A percentile compares a stretch with the other conserved stretches of the same genome.
phyloP scores from a whole-genome alignment of 108 stramenopile species.

The Skeletonema costatum region DNA sequence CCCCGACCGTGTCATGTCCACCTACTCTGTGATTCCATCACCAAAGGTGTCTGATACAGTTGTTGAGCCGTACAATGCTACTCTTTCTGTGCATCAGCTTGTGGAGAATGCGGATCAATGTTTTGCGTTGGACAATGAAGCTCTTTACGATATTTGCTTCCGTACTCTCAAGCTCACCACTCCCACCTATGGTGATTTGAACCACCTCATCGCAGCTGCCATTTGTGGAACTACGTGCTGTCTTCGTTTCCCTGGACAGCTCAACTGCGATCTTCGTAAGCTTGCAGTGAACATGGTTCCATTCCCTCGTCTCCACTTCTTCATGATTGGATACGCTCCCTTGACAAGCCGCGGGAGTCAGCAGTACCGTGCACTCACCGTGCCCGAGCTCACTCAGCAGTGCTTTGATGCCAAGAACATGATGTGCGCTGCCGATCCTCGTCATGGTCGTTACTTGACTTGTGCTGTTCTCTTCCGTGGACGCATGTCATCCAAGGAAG shows the following conservation, averaged over 20 bases:
- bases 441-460: constrained; percentile 98
- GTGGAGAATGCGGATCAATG: constrained; percentile 98
- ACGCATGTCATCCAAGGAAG: constrained; percentile 95
- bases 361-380: constrained; percentile 95
- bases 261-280: constrained; percentile 98
- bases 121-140: constrained; percentile 96
- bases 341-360: constrained; percentile 89
- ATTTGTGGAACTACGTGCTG: constrained; percentile 96
- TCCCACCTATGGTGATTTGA: constrained; percentile 92
- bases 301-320: constrained; percentile 99
- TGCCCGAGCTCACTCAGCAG: constrained; percentile 96
- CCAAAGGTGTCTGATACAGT: constrained; percentile 97
- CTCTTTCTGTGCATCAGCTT: constrained; percentile 96
- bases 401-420: constrained; percentile 99
- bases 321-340: constrained; percentile 98
- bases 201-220: constrained; percentile 94
- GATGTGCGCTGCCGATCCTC: constrained; percentile 99
- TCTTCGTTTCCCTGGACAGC: constrained; percentile 97
- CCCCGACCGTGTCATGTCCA: constrained; percentile 93
- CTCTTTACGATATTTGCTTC: constrained; percentile 96
- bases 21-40: constrained; percentile 91
- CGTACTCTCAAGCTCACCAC: constrained; percentile 91
- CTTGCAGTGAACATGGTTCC: constrained; percentile 99
- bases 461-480: constrained; percentile 99
- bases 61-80: constrained; percentile 97